These are phyloP conservation scores for Talaromyces thailandensis DNA, from an alignment of 495 filamentous ascomycete genomes.

Conservation along the genomic window DNA sequence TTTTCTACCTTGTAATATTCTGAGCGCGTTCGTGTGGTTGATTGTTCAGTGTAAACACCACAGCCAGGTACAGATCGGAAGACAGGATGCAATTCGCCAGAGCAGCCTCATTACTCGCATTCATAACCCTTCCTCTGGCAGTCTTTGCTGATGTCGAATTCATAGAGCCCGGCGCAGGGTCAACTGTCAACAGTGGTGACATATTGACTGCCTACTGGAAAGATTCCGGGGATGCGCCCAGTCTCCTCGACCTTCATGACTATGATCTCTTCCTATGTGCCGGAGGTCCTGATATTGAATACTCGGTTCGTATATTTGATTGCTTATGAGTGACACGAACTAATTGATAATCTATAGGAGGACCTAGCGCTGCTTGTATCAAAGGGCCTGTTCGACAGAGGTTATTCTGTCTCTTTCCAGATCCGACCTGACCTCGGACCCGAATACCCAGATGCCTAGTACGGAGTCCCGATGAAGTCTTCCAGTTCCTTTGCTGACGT, in stretches of 20 bases:
- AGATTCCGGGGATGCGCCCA: slow-evolving; percentile 42
- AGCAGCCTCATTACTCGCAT: slow-evolving; percentile 20
- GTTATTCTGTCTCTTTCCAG: slow-evolving; percentile 42
- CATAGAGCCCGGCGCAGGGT: slow-evolving; percentile 40
- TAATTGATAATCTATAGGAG: slow-evolving; percentile 20
- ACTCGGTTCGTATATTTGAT: slow-evolving; percentile 22
- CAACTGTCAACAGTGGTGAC: slow-evolving; percentile 35
- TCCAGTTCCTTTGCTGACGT: slow-evolving; percentile 2
- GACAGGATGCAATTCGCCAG: slow-evolving; percentile 23
- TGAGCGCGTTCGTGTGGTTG: not conserved
- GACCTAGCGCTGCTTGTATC: slow-evolving; percentile 32
- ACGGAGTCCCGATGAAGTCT: slow-evolving; percentile 13
- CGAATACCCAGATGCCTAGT: slow-evolving; percentile 54
- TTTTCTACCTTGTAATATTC: not conserved
- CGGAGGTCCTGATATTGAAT: slow-evolving; percentile 45
- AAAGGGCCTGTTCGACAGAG: slow-evolving; percentile 32
- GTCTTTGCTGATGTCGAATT: slow-evolving; percentile 50
- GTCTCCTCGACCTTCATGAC: slow-evolving; percentile 38
- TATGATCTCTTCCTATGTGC: slow-evolving; percentile 58
- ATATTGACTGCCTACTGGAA: slow-evolving; percentile 49
- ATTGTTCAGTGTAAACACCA: not conserved
- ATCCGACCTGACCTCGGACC: slow-evolving; percentile 40
- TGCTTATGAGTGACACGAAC: not conserved
- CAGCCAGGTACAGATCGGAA: not conserved
- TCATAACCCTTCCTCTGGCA: slow-evolving; percentile 32